Base-by-base conservation (phyloP, 2,329 filamentous ascomycete genomes). In the Microsporum audouinii region DNA sequence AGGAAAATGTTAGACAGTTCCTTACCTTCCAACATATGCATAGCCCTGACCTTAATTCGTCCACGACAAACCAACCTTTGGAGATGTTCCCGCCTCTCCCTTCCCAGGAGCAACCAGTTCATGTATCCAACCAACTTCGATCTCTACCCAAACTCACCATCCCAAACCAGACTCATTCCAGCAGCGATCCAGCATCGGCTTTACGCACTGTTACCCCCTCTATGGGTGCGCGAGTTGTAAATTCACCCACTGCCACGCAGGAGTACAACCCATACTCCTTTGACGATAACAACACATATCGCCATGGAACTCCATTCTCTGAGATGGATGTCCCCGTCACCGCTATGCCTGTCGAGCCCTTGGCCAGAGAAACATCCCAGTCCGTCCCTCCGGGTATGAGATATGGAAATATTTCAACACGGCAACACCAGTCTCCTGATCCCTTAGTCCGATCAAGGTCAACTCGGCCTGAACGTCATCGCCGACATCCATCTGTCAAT, bases 361-460 rank as follows among this genome's bases (percentile, higher is more conserved):
- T 95, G 36, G 81, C 87, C 51, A 87, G 92, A 58, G 87, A 94
- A 69, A 79, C 81, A 55, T 95, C 90, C 31, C 90, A 96, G 73
- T 96, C 91, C 3, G 92, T 96, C 0, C 92, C 92, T 49, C 92
- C 92, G 5, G 86, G 95, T 75, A 96, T 96, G 91, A 86, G 84
- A 71, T 96, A 88, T 78, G 83, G 85, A 36, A 72, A 77, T 47
- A 69, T 72, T 63, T 31, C 38, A 29, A 33, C 56, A n/a, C 57
- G 29, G 3, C 38, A 47, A n/a, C 71, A 65, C 3, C 57, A 58
- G 29, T 5, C 27, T 27, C 47, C 47, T 12, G 77, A 81, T 45
- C 78, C 79, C 57, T 71, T 80, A 45, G 66, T 73, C 63, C 79
- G 81, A 55, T 71, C 75, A 41, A 68, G 71, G 34, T 77, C 78